Percentiles rank a stretch among this genome's conserved stretches.
Conservation (phyloP, 1,284 basidiomycete species). For the Ceratobasidium sp. region DNA sequence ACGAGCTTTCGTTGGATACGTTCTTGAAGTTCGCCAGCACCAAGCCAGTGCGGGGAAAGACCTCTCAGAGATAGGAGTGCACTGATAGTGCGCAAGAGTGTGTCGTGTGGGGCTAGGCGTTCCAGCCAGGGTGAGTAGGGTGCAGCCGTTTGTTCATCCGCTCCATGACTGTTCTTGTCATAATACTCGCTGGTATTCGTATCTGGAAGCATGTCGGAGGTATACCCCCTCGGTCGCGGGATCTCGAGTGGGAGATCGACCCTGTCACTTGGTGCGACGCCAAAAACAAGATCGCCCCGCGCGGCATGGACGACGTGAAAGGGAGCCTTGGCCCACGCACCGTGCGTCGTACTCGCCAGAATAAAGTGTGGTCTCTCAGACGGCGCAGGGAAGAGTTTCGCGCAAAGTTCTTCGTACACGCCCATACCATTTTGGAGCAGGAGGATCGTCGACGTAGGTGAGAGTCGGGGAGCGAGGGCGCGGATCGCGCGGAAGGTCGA, state of each 20-base stretch:
- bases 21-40: constrained; percentile 75
- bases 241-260: constrained; percentile 27
- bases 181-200: too few species aligned
- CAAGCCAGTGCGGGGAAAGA: constrained; percentile 73
- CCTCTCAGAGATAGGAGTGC: constrained; percentile 67
- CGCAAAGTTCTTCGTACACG: constrained; percentile 81
- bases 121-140: constrained; percentile 18
- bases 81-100: constrained; percentile 75
- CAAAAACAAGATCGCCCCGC: constrained; percentile 78
- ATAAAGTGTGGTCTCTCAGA: constrained; percentile 84
- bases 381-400: constrained; percentile 77
- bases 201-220: neutral
- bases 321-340: constrained; percentile 65
- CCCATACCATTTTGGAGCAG: constrained; percentile 94
- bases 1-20: constrained; percentile 85
- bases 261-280: constrained; percentile 68
- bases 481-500: constrained; percentile 70
- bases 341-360: constrained; percentile 85
- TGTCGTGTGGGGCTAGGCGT: constrained; percentile 51
- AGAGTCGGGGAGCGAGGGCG: constrained; percentile 71
- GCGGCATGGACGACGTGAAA: constrained; percentile 78
- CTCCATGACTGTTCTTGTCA: too few species aligned
- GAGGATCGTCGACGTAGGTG: constrained; percentile 80
- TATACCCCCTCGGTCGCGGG: neutral
- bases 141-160: neutral